Base-by-base conservation (phyloP, 805 yeast species). In the Lipomyces oligophaga region DNA sequence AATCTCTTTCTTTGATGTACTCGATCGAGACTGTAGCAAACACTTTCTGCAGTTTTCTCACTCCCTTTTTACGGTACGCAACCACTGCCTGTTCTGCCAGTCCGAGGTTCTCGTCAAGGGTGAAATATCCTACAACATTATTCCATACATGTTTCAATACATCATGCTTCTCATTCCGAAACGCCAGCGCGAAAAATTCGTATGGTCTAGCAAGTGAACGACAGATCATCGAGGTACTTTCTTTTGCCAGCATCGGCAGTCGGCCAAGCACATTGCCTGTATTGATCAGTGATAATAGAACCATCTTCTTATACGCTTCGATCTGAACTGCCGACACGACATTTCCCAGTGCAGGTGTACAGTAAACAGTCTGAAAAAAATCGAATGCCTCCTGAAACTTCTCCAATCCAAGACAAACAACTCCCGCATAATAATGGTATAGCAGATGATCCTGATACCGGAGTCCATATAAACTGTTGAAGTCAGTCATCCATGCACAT, bases 391-490 rank as follows among this genome's bases (percentile, higher is more conserved):
- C 41, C 16, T 47, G 45, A 33, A 32, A 45, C 6, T 48, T 40
- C 41, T 38, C 32, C 38, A 39, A 20, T 4, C 45, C 43, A 22
- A 52, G 36, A 25, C 38, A 38, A 5, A 47, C 40, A 13, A 37
- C 39, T 4, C 45, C 59, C 8, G 49, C 54, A 38, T 52, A 55
- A 32, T 47, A 56, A 38, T 56, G 51, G 39, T 39, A 52, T 11
- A n/a, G 30, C 16, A 52, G 22, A 26, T 52, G 52, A 27, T 52
- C 54, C 10, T 32, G 44, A 21, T 52, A 49, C 11, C 46, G 30
- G 8, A 44, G 32, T n/a, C 35, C 43, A 18, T 15, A 18, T 35
- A 36, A 32, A 5, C 45, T 30, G 20, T 52, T 42, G 24, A 52
- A 49, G 30, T 21, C 26, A 4, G 34, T 34, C 16, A 52, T 38